Base-by-base conservation (phyloP, 2,329 filamentous ascomycete genomes). In the Chlorencoelia australis region DNA sequence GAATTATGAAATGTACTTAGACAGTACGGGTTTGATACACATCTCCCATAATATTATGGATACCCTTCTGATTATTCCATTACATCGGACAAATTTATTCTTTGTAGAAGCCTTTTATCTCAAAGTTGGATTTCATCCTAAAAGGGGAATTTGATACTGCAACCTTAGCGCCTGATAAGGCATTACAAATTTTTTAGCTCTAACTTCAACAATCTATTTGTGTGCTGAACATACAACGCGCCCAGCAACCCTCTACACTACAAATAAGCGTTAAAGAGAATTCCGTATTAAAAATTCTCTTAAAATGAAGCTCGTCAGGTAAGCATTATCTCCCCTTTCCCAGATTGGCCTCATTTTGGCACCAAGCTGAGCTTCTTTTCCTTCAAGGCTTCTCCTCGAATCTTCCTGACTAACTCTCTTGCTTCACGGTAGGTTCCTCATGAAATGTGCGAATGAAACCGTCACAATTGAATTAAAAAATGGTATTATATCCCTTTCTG, bases 401-500 rank as follows among this genome's bases (percentile, higher is more conserved):
- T 45, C 55, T 55, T n/a, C 52, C 55, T 58, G 55, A 50, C 54
- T 56, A 47, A 56, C 51, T 39, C 26, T 45, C 36, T 28, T 47
- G 26, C 31, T 30, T 30, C 30, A 33, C 47, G 50, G 44, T 62
- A 96, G 91, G 62, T 98, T 98, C 64, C 71, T 98, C 53, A 96
- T 96, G 89, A 98, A 98, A 72, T 96, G 89, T 65, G 79, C 84
- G 64, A 96, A 95, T 64, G 91, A 98, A 69, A 94, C 91, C 55
- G 91, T 96, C 55, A 96, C 89, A 29, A 84, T 98, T 62, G 91
- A 98, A 65, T 72, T 98, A 51, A 98, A 98, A 65, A 96, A 96
- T 75, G 91, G 88, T 91, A 69, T 30, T 61, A 52, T 29, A 8
- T 7, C 20, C 28, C 19, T 28, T 40, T 18, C 22, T 24, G 26